These are phyloP conservation scores for Suhomyces bribrorum DNA, from an alignment of 1,139 yeast genomes.

Conservation along the genomic window DNA sequence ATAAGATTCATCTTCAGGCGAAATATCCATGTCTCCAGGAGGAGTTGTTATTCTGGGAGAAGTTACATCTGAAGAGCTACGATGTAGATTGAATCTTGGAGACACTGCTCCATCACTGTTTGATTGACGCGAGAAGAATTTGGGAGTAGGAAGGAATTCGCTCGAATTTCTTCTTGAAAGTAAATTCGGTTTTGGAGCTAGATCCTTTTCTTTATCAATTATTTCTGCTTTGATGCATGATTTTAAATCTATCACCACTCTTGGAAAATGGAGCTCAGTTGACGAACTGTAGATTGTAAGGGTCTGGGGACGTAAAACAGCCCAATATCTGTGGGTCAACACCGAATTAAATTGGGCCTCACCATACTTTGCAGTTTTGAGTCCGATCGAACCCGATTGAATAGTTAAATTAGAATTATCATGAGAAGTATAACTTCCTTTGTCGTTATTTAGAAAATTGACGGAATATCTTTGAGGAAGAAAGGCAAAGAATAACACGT, in stretches of 20 bases:
- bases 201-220: slow-evolving; percentile 27
- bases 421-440: slow-evolving; percentile 11
- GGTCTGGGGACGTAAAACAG: slow-evolving; percentile 68
- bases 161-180: slow-evolving; percentile 1
- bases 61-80: slow-evolving; percentile 10
- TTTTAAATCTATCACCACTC: slow-evolving; percentile 68
- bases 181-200: not conserved
- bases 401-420: slow-evolving; percentile 37
- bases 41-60: slow-evolving; percentile 9
- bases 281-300: slow-evolving; percentile 69
- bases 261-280: slow-evolving; percentile 81
- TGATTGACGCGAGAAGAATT: slow-evolving; percentile 4
- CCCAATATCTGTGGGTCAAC: slow-evolving; percentile 61
- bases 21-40: slow-evolving; percentile 5
- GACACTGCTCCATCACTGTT: slow-evolving; percentile 9
- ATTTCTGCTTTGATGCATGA: slow-evolving; percentile 64
- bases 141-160: slow-evolving; percentile 4
- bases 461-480: slow-evolving; percentile 55
- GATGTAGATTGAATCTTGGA: slow-evolving; percentile 8
- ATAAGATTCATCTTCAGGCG: slow-evolving; percentile 28
- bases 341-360: slow-evolving; percentile 40
- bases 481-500: slow-evolving; percentile 75
- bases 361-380: slow-evolving; percentile 48
- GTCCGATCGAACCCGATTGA: slow-evolving; percentile 51
- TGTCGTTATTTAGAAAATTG: not conserved